Evolutionary conservation across 164 flowering plant species (phyloP), one percentile per base, ranked within the genome.

Genomic region (Litsea cubeba): DNA sequence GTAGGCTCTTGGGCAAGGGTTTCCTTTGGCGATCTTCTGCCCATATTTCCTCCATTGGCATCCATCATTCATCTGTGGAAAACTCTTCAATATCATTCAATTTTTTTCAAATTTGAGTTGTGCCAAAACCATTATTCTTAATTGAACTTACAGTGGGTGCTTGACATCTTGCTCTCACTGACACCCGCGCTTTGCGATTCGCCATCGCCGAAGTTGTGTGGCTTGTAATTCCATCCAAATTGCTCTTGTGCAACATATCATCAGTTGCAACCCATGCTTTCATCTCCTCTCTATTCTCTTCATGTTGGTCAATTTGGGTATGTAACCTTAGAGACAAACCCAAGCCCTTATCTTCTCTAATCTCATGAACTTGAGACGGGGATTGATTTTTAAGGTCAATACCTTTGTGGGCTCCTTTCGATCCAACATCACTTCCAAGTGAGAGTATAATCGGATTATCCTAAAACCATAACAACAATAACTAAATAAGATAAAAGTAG

Each of bases 1-100:
- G 32, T 90, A 90, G 66, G 94, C 94, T 76, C 94, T 83, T 3
- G 94, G 94, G 70, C 92, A 90, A 24, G 94, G 94, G 69, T 90
- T 90, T 72, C 92, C 92, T 83, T 88, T 90, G 0, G 94, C 87
- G 20, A 86, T 86, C 76, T 90, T 90, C 72, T 90, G 94, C 6
- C 94, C 94, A 74, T 90, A 90, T 80, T 90, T 90, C 63, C 94
- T 86, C 94, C 94, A 90, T 84, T 90, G 94, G 64, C 92, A 88
- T 3, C 94, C 94, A 83, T 90, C 94, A 70, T 86, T 87, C 89
- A 90, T 87, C 94, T 87, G 66, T 20, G 11, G 3, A 50, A 25
- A n/a, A 28, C 24, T 60, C 18, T 71, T 28, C n/a, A 65, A 5
- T 51, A 54, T 18, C 49, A 24, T 15, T 17, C 65, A 2, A 1